phyloP scores from a whole-genome alignment of 2,329 filamentous ascomycete genomes.

The Alternaria sp. region DNA sequence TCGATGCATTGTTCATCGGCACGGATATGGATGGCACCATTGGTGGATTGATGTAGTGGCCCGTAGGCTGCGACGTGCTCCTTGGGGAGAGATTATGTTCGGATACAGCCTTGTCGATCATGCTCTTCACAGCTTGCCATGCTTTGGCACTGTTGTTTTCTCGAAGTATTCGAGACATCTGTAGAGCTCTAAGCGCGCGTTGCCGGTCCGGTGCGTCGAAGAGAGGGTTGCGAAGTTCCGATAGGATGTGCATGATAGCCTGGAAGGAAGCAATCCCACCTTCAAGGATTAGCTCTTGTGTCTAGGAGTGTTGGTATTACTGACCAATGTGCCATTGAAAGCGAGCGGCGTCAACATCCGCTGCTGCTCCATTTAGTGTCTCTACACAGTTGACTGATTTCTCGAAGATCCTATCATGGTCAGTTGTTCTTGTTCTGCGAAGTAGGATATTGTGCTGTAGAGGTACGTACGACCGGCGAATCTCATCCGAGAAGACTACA shows the following conservation, averaged over 20 bases:
- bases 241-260: conserved; percentile 52
- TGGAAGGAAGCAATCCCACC: conserved; percentile 48
- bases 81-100: conserved; percentile 34
- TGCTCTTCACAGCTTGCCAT: conserved; percentile 49
- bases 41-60: conserved; percentile 25
- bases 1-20: conserved; percentile 17
- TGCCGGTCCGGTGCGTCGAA: conserved; percentile 48
- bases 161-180: conserved; percentile 43
- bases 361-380: conserved; percentile 45
- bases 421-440: not conserved
- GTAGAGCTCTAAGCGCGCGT: conserved; percentile 46
- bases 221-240: conserved; percentile 49
- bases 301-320: not conserved
- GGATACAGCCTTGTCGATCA: conserved; percentile 49
- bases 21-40: conserved; percentile 11
- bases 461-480: conserved; percentile 45
- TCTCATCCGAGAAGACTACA: conserved; percentile 46
- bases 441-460: not conserved
- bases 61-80: conserved; percentile 25
- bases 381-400: conserved; percentile 52
- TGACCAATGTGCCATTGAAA: conserved; percentile 52
- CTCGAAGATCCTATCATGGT: conserved; percentile 45
- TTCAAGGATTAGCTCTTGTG: conserved; percentile 21
- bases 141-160: conserved; percentile 48
- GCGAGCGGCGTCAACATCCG: conserved; percentile 47